Evolutionary conservation across 2,329 filamentous ascomycete species (phyloP).

Genomic region (Celoporthe dispersa): DNA sequence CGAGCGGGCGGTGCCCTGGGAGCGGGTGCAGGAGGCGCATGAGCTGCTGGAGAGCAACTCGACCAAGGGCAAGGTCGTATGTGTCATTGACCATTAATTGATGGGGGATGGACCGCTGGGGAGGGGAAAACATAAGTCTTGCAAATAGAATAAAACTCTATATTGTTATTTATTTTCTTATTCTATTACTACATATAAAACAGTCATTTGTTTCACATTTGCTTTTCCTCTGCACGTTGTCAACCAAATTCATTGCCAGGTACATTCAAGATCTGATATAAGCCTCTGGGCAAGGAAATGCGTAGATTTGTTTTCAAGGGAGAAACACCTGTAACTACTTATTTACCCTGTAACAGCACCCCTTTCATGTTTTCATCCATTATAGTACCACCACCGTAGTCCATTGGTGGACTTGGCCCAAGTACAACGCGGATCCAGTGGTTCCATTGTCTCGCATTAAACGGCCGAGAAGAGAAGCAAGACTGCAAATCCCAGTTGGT

Average conservation of each 20-base stretch:
- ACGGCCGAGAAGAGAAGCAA: background rate
- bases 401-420: background rate
- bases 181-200: background rate
- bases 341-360: too few relatives aligned
- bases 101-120: background rate
- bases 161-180: too few relatives aligned
- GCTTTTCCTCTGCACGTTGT: background rate
- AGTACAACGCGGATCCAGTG: background rate
- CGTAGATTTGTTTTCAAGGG: too few relatives aligned
- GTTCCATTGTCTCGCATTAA: background rate
- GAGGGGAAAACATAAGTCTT: too few relatives aligned
- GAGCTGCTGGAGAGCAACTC: slow-evolving; percentile 6
- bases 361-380: too few relatives aligned
- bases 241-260: too few relatives aligned
- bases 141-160: too few relatives aligned
- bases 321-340: too few relatives aligned
- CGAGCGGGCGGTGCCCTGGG: slow-evolving; percentile 6
- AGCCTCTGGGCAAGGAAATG: too few relatives aligned
- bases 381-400: background rate
- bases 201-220: too few relatives aligned
- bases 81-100: background rate
- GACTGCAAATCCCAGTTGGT: slow-evolving; percentile 1
- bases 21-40: slow-evolving; percentile 10
- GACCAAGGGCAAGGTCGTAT: slow-evolving; percentile 14
- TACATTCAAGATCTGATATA: too few relatives aligned